phyloP scores from a whole-genome alignment of 176 grass and related monocot genomes.

The Zea mays region DNA sequence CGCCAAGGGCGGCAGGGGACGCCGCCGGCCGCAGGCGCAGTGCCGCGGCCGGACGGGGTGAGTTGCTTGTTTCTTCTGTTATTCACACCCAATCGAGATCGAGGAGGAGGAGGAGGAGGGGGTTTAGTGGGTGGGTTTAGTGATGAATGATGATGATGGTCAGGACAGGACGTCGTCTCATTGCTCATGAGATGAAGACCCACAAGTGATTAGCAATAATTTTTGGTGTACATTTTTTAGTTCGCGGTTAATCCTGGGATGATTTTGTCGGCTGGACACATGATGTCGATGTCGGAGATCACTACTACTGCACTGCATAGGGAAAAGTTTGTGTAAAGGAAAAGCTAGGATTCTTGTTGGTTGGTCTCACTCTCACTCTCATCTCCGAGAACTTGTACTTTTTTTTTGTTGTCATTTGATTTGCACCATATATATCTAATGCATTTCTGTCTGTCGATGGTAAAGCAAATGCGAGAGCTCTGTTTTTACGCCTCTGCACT shows the following conservation, averaged over 20 bases:
- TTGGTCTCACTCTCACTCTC: not conserved
- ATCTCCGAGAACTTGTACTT: too few relatives aligned
- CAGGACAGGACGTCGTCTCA: conserved; percentile 1
- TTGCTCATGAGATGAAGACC: conserved; percentile 24
- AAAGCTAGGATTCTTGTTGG: conserved; percentile 21
- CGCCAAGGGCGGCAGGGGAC: conserved; percentile 53
- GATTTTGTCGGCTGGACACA: conserved; percentile 34
- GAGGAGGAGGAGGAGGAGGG: too few relatives aligned
- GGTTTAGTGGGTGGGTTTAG: conserved; percentile 35
- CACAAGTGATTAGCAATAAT: conserved; percentile 29
- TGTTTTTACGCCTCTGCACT: not conserved
- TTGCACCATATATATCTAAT: too few relatives aligned
- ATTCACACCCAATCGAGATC: not conserved
- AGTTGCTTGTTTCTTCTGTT: not conserved
- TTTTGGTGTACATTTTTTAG: conserved; percentile 32
- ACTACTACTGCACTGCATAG: conserved; percentile 12
- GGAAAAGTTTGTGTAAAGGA: conserved; percentile 36
- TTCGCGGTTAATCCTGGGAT: conserved; percentile 20
- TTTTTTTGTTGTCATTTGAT: too few relatives aligned
- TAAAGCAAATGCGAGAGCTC: too few relatives aligned
- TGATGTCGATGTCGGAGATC: conserved; percentile 23
- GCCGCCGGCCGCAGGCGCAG: conserved; percentile 56
- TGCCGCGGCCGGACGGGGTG: conserved; percentile 51
- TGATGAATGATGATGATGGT: not conserved
- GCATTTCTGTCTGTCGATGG: too few relatives aligned